These are phyloP conservation scores for Carex myosuroides DNA, from an alignment of 176 grass and related monocot genomes.

Conservation along the genomic window DNA sequence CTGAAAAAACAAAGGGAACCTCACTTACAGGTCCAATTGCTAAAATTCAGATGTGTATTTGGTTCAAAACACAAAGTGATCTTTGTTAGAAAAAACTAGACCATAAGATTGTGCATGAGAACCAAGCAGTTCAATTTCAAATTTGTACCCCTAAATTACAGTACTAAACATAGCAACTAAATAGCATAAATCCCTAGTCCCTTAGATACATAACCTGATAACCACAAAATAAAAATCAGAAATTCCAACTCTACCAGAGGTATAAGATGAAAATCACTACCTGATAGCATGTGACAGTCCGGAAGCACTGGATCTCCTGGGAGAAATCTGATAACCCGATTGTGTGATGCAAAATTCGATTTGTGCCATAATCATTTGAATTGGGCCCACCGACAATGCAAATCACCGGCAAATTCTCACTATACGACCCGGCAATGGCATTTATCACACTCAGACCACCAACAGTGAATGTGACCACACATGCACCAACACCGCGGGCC, in stretches of 20 bases:
- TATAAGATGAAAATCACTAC: not conserved
- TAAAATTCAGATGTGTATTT: not conserved
- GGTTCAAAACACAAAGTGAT: not conserved
- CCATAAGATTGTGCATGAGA: not conserved
- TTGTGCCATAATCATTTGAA: conserved; percentile 75
- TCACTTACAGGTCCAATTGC: not conserved
- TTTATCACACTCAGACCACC: conserved; percentile 73
- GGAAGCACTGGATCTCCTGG: conserved; percentile 80
- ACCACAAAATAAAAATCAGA: not conserved
- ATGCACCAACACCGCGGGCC: conserved; percentile 46
- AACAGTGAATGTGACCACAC: conserved; percentile 79
- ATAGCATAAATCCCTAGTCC: not conserved
- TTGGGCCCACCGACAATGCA: conserved; percentile 71
- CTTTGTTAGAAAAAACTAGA: not conserved
- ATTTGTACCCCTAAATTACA: not conserved
- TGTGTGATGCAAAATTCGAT: conserved; percentile 76
- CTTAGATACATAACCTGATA: not conserved
- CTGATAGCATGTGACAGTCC: conserved; percentile 66
- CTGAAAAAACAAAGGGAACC: not conserved
- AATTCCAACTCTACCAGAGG: not conserved
- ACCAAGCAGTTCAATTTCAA: not conserved
- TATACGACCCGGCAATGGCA: conserved; percentile 65
- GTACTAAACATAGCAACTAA: not conserved
- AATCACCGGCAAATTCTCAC: conserved; percentile 69
- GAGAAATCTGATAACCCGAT: conserved; percentile 69